Evolutionary conservation across 495 filamentous ascomycete species (phyloP), one percentile per base, ranked within the genome.

Genomic region (Hypoxylon fuscum): DNA sequence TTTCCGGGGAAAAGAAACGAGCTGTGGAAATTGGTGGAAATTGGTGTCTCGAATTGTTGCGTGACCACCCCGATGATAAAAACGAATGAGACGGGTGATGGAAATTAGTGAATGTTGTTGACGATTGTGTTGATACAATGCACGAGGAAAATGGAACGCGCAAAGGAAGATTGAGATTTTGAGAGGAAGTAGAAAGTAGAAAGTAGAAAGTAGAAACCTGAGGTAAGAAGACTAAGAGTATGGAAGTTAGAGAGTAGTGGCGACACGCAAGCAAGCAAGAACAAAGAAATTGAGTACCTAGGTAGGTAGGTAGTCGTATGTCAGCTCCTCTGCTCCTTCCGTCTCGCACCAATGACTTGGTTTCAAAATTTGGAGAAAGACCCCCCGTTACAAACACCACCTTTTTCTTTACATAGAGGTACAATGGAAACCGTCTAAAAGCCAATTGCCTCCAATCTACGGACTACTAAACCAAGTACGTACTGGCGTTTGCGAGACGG

Each of bases 301-400:
- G n/a, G n/a, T n/a, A n/a, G n/a, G n/a, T n/a, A 27, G 25, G 3
- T 3, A 27, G 25, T 27, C 25, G 50, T n/a, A 42, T 22, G 58
- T 49, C 38, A 52, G 41, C n/a, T n/a, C n/a, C n/a, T n/a, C n/a
- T n/a, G 44, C 34, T 59, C 56, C 52, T 56, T 60, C n/a, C 45
- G 23, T 59, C 38, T 54, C 45, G 29, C 22, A 60, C 62, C 62
- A 65, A 59, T 65, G 50, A 45, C 8, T 31, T 56, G 32, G 45
- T 66, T 60, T 56, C 55, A 59, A 65, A 64, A 59, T 44, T 65
- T 55, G 60, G 20, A 48, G 49, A 42, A 27, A 23, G 32, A 46
- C 17, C 40, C 17, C 17, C 8, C 25, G 25, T 3, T 8, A 8
- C 25, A 27, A 11, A 11, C n/a, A 10, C 37, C 14, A 52, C 47